Evolutionary conservation across 2,329 filamentous ascomycete genomes (phyloP), one percentile per base, ranked within the genome.

Genomic region (Fusarium dimerum): DNA sequence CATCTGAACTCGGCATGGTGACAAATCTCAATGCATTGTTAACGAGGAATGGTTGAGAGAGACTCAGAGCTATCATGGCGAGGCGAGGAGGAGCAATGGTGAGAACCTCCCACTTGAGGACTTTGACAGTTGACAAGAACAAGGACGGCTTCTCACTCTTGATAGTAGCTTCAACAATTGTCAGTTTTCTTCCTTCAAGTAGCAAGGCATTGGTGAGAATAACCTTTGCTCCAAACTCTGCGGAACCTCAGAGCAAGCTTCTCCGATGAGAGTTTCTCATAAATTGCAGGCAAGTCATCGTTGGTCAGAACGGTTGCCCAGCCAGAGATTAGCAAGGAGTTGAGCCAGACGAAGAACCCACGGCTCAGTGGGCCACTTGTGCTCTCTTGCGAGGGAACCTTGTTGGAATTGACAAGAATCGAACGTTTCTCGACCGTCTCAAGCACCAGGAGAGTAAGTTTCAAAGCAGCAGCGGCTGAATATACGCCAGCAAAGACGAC

Each of bases 251-350:
- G 43, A 2, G 60, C 55, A 30, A 71, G 63, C 10, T 60, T 64
- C n/a, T 61, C 60, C 0, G 68, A 71, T 0, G 57, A 65, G 2
- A 71, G 44, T 18, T 66, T 66, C 34, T 71, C 66, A 8, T 68
- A 63, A 9, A 70, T 68, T 1, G 50, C 26, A 3, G 69, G 69
- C 3, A 71, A 49, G 5, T 65, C 65, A 30, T 62, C 58, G 15
- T 61, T 62, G 1, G 62, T 67, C 12, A 71, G 41, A 7, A 59
- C 54, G 7, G 71, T 76, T 5, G 65, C 72, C 66, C 75, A 82
- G 1, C 81, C 80, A 15, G 68, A 66, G 26, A 71, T 71, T 40
- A 85, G 76, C 7, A 85, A 62, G 3, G 73, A 71, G 36, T 71
- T 70, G 13, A 71, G 52, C 69, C 69, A 71, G 18, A 70, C 51